phyloP scores from a whole-genome alignment of 176 grass and related monocot species.

The Musa acuminata region DNA sequence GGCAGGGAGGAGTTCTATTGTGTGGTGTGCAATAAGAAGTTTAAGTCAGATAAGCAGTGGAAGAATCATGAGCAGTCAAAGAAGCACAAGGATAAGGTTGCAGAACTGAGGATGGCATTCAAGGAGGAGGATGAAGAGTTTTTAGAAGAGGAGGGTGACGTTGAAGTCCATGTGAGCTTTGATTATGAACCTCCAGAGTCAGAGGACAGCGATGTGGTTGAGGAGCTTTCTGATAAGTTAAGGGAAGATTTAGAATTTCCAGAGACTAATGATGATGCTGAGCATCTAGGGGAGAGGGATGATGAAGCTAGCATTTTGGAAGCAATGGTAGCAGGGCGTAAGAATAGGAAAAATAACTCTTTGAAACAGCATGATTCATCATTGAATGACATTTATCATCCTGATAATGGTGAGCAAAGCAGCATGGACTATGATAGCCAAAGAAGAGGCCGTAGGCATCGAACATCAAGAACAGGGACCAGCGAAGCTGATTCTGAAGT shows the following conservation, averaged over 20 bases:
- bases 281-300: slow-evolving; percentile 17
- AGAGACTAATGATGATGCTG: slow-evolving; percentile 30
- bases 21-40: slow-evolving; percentile 88
- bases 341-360: slow-evolving; percentile 37
- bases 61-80: slow-evolving; percentile 97
- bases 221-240: slow-evolving; percentile 57
- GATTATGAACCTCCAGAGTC: slow-evolving; percentile 73
- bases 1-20: slow-evolving; percentile 64
- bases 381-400: background rate
- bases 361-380: slow-evolving; percentile 23
- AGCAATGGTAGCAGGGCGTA: slow-evolving; percentile 49
- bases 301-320: slow-evolving; percentile 54
- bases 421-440: slow-evolving; percentile 23
- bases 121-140: slow-evolving; percentile 51
- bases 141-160: slow-evolving; percentile 41
- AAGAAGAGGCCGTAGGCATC: slow-evolving; percentile 35
- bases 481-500: background rate
- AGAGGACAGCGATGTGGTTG: slow-evolving; percentile 46
- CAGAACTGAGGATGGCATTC: slow-evolving; percentile 51
- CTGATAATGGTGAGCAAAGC: slow-evolving; percentile 14
- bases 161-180: slow-evolving; percentile 49
- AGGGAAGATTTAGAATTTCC: slow-evolving; percentile 32
- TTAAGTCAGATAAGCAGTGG: slow-evolving; percentile 97
- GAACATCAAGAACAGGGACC: slow-evolving; percentile 25
- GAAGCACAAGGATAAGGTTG: slow-evolving; percentile 86